These are phyloP conservation scores for Didymella exigua DNA, from an alignment of 2,329 filamentous ascomycete species.

Conservation along the genomic window DNA sequence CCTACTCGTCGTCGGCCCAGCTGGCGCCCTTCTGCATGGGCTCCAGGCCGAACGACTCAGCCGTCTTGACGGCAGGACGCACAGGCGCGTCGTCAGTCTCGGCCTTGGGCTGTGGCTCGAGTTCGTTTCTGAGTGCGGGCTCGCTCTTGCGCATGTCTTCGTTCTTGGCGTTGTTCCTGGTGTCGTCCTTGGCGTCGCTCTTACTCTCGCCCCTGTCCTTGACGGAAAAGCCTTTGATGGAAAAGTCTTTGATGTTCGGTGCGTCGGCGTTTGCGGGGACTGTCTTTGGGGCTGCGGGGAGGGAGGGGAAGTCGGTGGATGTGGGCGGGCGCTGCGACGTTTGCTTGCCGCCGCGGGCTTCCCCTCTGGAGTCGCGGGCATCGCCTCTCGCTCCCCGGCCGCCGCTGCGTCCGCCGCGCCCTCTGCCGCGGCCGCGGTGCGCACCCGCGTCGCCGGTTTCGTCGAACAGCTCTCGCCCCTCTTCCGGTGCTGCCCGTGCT, in stretches of 20 bases:
- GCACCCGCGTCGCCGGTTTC: conserved; percentile 12
- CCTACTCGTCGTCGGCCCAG: conserved; percentile 52
- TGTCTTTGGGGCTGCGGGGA: conserved; percentile 36
- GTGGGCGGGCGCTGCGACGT: conserved; percentile 41
- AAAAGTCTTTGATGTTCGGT: conserved; percentile 40
- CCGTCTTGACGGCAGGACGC: conserved; percentile 36
- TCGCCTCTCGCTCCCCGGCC: conserved; percentile 25
- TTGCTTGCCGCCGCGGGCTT: conserved; percentile 20
- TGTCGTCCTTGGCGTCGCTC: conserved; percentile 9
- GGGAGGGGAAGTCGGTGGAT: conserved; percentile 54
- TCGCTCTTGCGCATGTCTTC: conserved; percentile 27
- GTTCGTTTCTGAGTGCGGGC: conserved; percentile 5
- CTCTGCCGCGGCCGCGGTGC: conserved; percentile 39
- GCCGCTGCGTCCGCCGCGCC: conserved; percentile 42
- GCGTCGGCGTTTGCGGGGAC: neutral
- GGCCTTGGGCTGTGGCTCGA: neutral
- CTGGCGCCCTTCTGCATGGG: conserved; percentile 42
- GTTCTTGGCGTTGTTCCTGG: conserved; percentile 18
- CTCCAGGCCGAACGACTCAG: conserved; percentile 42
- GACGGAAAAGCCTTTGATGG: conserved; percentile 38
- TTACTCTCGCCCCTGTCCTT: conserved; percentile 28
- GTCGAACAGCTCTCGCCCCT: conserved; percentile 11
- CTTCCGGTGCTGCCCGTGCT: conserved; percentile 41
- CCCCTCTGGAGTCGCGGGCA: conserved; percentile 18
- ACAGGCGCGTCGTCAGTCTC: conserved; percentile 21